These are phyloP conservation scores for Isabelozyma rhagii DNA, from an alignment of 805 yeast species.

Conservation along the genomic window DNA sequence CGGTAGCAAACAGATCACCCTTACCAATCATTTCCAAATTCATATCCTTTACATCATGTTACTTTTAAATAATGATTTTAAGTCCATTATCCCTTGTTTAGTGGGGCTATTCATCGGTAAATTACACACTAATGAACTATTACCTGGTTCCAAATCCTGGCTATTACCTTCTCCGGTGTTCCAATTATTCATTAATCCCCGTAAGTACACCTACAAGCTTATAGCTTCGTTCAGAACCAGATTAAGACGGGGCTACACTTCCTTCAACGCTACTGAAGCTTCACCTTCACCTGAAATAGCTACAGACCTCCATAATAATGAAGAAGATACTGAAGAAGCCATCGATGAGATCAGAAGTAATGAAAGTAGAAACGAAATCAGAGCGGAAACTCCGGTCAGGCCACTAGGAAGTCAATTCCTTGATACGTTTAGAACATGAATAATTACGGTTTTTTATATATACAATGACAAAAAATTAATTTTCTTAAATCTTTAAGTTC, in stretches of 20 bases:
- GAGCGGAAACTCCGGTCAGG: constrained; percentile 59
- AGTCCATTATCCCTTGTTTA: constrained; percentile 32
- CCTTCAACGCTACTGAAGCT: constrained; percentile 1
- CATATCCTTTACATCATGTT: constrained; percentile 33
- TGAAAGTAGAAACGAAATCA: constrained; percentile 23
- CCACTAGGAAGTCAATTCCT: constrained; percentile 59
- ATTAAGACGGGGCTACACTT: constrained; percentile 5
- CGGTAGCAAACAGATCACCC: constrained; percentile 14
- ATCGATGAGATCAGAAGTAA: constrained; percentile 26
- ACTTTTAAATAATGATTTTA: constrained; percentile 35
- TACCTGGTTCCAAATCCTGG: constrained; percentile 37
- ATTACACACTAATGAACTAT: constrained; percentile 28
- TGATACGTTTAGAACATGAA: constrained; percentile 52
- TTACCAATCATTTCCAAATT: constrained; percentile 39
- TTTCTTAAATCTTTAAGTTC: constrained; percentile 15
- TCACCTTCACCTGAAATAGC: not conserved
- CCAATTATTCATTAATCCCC: constrained; percentile 26
- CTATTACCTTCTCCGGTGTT: constrained; percentile 24
- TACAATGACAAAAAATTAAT: not conserved
- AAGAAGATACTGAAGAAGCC: constrained; percentile 15
- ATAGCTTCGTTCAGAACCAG: not conserved
- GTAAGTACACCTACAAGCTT: constrained; percentile 4
- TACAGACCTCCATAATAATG: not conserved
- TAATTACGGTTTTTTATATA: not conserved
- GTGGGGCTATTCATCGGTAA: constrained; percentile 38